phyloP scores from a whole-genome alignment of 768 basidiomycete genomes.

The Boletellus ananiceps region DNA sequence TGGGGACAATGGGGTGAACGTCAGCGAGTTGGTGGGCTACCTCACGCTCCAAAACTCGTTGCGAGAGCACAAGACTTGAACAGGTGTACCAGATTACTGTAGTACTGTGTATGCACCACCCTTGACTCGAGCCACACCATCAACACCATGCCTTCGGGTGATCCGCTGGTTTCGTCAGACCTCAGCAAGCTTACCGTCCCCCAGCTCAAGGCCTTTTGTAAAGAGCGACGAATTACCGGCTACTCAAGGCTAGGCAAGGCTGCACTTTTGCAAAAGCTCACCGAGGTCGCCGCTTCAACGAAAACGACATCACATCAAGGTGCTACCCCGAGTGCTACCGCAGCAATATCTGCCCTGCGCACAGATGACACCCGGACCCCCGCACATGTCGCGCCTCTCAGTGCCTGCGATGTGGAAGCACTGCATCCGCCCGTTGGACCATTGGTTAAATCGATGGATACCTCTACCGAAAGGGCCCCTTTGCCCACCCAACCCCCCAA shows the following conservation, averaged over 20 bases:
- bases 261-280: slow-evolving; percentile 49
- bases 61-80: slow-evolving; percentile 8
- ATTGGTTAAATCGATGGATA: not conserved
- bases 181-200: slow-evolving; percentile 48
- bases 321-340: not conserved
- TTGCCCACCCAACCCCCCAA: not conserved
- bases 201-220: slow-evolving; percentile 65
- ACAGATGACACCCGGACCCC: not conserved
- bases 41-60: slow-evolving; percentile 17
- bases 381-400: not conserved
- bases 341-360: not conserved
- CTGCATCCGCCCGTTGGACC: not conserved
- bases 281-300: not conserved
- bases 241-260: slow-evolving; percentile 67
- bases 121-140: not conserved
- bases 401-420: not conserved
- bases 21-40: slow-evolving; percentile 13
- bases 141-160: slow-evolving; percentile 9
- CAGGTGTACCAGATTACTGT: not conserved
- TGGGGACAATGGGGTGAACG: slow-evolving; percentile 11
- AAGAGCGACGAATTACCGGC: slow-evolving; percentile 53
- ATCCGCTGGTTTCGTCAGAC: slow-evolving; percentile 1
- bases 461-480: not conserved
- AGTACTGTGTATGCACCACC: not conserved
- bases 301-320: not conserved